Evolutionary conservation across 352 stramenopile species (phyloP).

Genomic region (Pythium phragmiticola): DNA sequence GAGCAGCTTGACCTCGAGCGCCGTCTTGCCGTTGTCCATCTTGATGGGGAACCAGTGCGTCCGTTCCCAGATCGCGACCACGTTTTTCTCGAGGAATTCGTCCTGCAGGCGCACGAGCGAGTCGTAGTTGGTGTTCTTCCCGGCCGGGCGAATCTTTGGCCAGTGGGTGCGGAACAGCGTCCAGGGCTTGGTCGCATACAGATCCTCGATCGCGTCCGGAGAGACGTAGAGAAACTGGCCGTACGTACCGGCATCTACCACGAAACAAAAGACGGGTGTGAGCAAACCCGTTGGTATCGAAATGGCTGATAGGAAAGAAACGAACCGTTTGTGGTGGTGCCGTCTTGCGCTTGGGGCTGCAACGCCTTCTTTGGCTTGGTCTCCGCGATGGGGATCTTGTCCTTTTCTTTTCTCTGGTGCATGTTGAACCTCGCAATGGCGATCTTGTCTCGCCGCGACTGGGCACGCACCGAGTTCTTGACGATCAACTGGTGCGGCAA

Average conservation of each 20-base stretch:
- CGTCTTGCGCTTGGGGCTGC: background rate
- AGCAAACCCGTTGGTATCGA: no score
- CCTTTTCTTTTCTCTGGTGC: slow-evolving; percentile 29
- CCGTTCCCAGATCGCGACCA: slow-evolving; percentile 46
- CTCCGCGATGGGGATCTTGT: slow-evolving; percentile 11
- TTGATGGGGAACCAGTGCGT: slow-evolving; percentile 55
- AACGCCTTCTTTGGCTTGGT: slow-evolving; percentile 9
- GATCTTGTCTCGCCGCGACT: slow-evolving; percentile 35
- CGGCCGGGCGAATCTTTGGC: slow-evolving; percentile 27
- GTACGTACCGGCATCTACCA: slow-evolving; percentile 22
- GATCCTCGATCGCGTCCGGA: slow-evolving; percentile 19
- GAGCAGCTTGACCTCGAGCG: slow-evolving; percentile 32
- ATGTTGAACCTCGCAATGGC: slow-evolving; percentile 28
- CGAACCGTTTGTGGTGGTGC: slow-evolving; percentile 6
- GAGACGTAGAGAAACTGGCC: slow-evolving; percentile 27
- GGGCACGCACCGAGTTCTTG: slow-evolving; percentile 45
- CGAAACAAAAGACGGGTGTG: background rate
- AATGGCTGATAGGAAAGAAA: background rate
- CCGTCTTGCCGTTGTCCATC: slow-evolving; percentile 34
- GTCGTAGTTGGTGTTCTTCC: slow-evolving; percentile 20
- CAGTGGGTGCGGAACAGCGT: slow-evolving; percentile 21
- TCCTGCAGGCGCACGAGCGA: slow-evolving; percentile 32
- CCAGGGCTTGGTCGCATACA: slow-evolving; percentile 34
- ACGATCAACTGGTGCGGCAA: slow-evolving; percentile 51
- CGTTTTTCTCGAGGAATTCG: slow-evolving; percentile 35